A percentile compares a stretch with the other conserved stretches of the same genome.
Evolutionary conservation across 352 stramenopile genomes (phyloP).

Genomic region (Phytophthora agathidicida): DNA sequence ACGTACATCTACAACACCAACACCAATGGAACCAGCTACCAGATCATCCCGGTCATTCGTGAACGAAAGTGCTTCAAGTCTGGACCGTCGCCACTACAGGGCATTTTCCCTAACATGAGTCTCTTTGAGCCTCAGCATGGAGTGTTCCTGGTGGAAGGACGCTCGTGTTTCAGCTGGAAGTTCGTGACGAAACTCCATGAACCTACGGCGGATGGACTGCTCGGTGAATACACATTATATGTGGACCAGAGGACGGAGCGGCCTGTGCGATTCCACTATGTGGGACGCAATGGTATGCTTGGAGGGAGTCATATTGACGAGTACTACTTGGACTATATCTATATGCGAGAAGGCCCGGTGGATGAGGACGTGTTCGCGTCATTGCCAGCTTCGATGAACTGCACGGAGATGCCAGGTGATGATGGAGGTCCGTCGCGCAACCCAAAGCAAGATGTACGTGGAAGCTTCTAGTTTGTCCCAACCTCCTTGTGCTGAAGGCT

Average conservation of each 20-base stretch:
- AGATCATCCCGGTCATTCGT: constrained; percentile 84
- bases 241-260: constrained; percentile 77
- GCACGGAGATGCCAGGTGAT: constrained; percentile 61
- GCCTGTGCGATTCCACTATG: constrained; percentile 87
- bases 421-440: constrained; percentile 54
- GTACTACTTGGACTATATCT: constrained; percentile 91
- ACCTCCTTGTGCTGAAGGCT: background rate
- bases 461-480: background rate
- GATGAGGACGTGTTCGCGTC: constrained; percentile 71
- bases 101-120: constrained; percentile 86
- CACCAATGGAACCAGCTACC: constrained; percentile 71
- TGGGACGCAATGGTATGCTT: constrained; percentile 86
- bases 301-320: constrained; percentile 91
- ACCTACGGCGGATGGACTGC: constrained; percentile 62
- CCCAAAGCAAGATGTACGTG: constrained; percentile 70
- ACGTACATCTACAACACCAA: constrained; percentile 92
- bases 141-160: constrained; percentile 71
- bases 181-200: constrained; percentile 64
- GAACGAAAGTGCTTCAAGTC: constrained; percentile 81
- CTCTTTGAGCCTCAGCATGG: constrained; percentile 87
- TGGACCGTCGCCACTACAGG: constrained; percentile 58
- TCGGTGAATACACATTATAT: constrained; percentile 89
- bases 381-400: constrained; percentile 84
- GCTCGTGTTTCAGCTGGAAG: constrained; percentile 85
- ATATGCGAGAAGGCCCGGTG: constrained; percentile 75